Evolutionary conservation across 352 stramenopile genomes (phyloP).

Genomic region (Blastocystis sp.): DNA sequence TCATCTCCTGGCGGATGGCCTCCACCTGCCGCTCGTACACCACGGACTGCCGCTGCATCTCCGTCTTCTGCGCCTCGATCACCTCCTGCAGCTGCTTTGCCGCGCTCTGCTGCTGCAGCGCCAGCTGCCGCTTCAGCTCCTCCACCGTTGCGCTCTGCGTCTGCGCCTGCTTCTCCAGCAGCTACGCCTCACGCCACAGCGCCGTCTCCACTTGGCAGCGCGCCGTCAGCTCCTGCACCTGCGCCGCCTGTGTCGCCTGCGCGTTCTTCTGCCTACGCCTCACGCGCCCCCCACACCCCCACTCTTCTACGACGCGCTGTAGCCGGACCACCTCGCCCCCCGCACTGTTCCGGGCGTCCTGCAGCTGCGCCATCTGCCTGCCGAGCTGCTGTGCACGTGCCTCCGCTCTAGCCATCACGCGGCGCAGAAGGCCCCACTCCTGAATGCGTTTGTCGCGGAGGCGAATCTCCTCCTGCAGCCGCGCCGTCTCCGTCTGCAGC

Average conservation of each 20-base stretch:
- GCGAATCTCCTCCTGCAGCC: conserved; percentile 43
- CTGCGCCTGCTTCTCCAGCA: conserved; percentile 9
- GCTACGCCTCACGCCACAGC: background rate
- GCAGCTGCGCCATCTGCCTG: background rate
- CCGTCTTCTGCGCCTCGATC: conserved; percentile 53
- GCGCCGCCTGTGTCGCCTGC: background rate
- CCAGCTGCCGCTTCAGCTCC: conserved; percentile 20
- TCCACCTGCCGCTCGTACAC: conserved; percentile 49
- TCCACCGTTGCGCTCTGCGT: background rate
- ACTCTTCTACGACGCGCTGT: conserved; percentile 25
- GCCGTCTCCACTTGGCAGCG: background rate
- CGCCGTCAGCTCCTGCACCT: conserved; percentile 5
- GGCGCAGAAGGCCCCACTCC: background rate
- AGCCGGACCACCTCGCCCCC: background rate
- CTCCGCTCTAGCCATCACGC: conserved; percentile 3
- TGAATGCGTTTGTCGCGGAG: conserved; percentile 13
- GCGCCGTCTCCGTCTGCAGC: conserved; percentile 5
- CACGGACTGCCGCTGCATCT: conserved; percentile 39
- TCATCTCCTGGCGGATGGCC: conserved; percentile 16
- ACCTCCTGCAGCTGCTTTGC: conserved; percentile 29
- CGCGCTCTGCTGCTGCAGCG: background rate
- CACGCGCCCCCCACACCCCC: background rate
- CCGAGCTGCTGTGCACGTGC: background rate
- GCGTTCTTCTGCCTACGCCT: conserved; percentile 28
- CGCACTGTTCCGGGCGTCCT: background rate